These are phyloP conservation scores for Hyaloscypha finlandica DNA, from an alignment of 495 filamentous ascomycete genomes.

Conservation along the genomic window DNA sequence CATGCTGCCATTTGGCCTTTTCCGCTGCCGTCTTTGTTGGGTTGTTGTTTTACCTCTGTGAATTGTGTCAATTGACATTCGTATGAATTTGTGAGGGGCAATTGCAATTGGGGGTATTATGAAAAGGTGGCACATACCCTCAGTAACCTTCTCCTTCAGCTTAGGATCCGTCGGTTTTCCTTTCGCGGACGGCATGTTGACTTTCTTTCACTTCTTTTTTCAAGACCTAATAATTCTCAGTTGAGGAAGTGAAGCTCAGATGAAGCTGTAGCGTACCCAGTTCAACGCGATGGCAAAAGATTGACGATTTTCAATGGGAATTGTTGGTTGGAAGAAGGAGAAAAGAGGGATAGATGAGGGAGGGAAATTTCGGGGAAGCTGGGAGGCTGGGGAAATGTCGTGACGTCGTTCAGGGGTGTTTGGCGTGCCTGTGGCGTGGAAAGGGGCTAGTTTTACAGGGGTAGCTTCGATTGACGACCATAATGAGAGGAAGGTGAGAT, in stretches of 20 bases:
- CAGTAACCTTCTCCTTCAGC: conserved; percentile 52
- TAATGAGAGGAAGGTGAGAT: neutral
- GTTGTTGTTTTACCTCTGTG: conserved; percentile 50
- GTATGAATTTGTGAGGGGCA: conserved; percentile 9
- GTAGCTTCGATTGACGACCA: neutral
- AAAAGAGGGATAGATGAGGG: too few relatives aligned
- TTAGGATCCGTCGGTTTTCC: conserved; percentile 56
- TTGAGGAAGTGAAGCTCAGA: neutral
- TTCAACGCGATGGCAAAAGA: neutral
- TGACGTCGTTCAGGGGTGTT: neutral
- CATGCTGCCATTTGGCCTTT: conserved; percentile 58
- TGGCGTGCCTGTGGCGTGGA: neutral
- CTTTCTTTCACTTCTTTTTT: too few relatives aligned
- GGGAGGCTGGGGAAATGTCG: neutral
- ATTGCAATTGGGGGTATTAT: neutral
- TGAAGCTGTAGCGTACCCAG: neutral
- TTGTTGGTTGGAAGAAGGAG: neutral
- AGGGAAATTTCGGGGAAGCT: too few relatives aligned
- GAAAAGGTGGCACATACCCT: conserved; percentile 32
- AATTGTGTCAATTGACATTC: neutral
- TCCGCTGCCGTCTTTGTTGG: conserved; percentile 55
- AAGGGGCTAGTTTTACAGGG: neutral
- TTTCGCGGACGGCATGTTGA: conserved; percentile 47
- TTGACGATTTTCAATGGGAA: neutral
- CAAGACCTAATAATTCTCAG: neutral